These are phyloP conservation scores for Delphinella strobiligena DNA, from an alignment of 2,329 filamentous ascomycete genomes.

Conservation along the genomic window DNA sequence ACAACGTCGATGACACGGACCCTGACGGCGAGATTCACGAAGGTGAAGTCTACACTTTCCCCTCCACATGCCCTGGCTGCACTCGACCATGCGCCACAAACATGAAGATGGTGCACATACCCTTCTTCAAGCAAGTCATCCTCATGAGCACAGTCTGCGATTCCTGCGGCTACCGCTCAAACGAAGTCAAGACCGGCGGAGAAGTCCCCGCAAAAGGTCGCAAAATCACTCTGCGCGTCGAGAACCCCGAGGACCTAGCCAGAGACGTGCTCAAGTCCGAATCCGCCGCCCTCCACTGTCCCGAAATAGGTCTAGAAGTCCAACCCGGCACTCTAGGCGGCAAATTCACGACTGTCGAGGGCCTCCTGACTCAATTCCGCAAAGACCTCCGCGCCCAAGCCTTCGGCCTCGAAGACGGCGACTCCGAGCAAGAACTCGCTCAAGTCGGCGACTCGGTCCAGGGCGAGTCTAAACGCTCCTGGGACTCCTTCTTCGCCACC, in stretches of 20 bases:
- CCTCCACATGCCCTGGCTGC: conserved; percentile 84
- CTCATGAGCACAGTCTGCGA: conserved; percentile 92
- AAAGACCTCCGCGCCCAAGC: conserved; percentile 82
- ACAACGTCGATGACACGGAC: conserved; percentile 38
- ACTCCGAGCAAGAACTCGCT: conserved; percentile 22
- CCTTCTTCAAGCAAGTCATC: conserved; percentile 94
- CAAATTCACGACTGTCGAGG: conserved; percentile 93
- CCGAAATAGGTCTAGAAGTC: conserved; percentile 75
- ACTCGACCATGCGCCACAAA: conserved; percentile 76
- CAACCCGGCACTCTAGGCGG: conserved; percentile 91
- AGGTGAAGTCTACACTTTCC: conserved; percentile 87
- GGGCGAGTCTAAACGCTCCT: conserved; percentile 52
- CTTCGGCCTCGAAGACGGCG: conserved; percentile 57
- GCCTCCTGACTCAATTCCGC: conserved; percentile 81
- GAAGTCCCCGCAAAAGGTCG: conserved; percentile 78
- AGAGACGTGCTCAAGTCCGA: conserved; percentile 95
- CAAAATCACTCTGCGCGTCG: conserved; percentile 66
- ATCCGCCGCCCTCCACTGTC: conserved; percentile 74
- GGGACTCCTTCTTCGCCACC: conserved; percentile 68
- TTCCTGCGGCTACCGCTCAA: conserved; percentile 78
- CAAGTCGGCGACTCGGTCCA: conserved; percentile 69
- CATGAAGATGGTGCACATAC: conserved; percentile 98
- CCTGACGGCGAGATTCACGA: conserved; percentile 76
- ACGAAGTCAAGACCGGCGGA: conserved; percentile 95
- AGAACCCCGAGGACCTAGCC: conserved; percentile 59